A percentile compares a stretch with the other conserved stretches of the same genome.
These are phyloP conservation scores for Clohesyomyces aquaticus DNA, from an alignment of 495 filamentous ascomycete species.

Conservation along the genomic window DNA sequence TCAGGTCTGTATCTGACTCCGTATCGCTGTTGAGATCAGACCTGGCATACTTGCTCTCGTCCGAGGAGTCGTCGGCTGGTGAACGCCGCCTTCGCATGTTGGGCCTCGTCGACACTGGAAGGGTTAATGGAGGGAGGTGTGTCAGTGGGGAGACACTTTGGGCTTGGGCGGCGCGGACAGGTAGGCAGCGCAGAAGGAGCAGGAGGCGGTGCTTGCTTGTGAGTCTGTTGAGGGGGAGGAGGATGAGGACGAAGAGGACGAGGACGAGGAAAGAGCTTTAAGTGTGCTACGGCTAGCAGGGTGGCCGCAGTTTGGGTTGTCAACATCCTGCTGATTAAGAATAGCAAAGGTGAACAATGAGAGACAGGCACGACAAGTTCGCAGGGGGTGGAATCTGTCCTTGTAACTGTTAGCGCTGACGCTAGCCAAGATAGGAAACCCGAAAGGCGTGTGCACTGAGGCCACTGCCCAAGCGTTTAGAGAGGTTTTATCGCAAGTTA, in stretches of 20 bases:
- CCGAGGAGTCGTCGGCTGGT: constrained; percentile 3
- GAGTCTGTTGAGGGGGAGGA: constrained; percentile 8
- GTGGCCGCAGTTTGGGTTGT: constrained; percentile 11
- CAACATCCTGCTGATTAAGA: constrained; percentile 7
- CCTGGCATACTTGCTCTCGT: constrained; percentile 13
- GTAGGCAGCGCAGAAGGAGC: not conserved
- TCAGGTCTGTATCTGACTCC: constrained; percentile 2
- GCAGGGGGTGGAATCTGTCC: not conserved
- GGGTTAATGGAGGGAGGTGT: too few species aligned
- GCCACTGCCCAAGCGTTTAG: constrained; percentile 5
- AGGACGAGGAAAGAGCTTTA: constrained; percentile 9
- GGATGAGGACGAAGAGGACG: too few species aligned
- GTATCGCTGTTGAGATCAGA: constrained; percentile 1
- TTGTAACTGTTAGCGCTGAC: too few species aligned
- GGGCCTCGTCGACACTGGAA: too few species aligned
- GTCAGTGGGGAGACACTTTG: too few species aligned
- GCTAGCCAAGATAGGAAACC: constrained; percentile 18
- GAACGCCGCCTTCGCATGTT: constrained; percentile 3
- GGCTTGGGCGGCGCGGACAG: too few species aligned
- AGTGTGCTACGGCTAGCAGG: not conserved
- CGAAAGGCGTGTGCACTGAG: constrained; percentile 11
- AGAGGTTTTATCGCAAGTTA: too few species aligned
- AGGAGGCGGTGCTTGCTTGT: constrained; percentile 5
- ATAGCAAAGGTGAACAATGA: constrained; percentile 3
- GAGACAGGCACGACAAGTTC: not conserved